Percentiles rank a stretch among this genome's conserved stretches.
These are phyloP conservation scores for Daldinia vernicosa DNA, from an alignment of 495 filamentous ascomycete genomes.

Conservation along the genomic window DNA sequence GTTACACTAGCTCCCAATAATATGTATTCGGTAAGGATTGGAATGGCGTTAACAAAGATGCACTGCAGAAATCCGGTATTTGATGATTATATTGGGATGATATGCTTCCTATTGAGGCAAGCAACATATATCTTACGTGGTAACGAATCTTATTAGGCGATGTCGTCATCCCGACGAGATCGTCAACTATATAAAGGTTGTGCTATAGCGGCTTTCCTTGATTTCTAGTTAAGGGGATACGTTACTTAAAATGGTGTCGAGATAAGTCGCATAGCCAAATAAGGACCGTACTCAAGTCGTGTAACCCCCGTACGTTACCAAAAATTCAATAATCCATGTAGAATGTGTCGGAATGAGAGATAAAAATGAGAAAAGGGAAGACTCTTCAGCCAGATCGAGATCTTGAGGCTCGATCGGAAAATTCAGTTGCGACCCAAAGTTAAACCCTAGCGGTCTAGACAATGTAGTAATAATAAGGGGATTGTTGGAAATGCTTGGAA, in stretches of 20 bases:
- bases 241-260: not conserved
- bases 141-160: not conserved
- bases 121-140: not conserved
- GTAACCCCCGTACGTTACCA: not conserved
- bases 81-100: not conserved
- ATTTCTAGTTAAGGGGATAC: conserved; percentile 19
- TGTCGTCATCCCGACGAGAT: conserved; percentile 36
- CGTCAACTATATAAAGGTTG: conserved; percentile 21
- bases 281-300: conserved; percentile 12
- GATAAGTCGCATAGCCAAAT: conserved; percentile 1
- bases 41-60: not conserved
- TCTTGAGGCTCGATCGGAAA: conserved; percentile 40
- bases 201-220: conserved; percentile 33
- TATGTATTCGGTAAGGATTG: not conserved
- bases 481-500: conserved; percentile 19
- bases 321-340: conserved; percentile 4
- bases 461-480: conserved; percentile 13
- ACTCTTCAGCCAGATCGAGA: conserved; percentile 32
- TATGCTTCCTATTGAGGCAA: conserved; percentile 5
- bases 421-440: conserved; percentile 11
- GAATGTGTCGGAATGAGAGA: conserved; percentile 3
- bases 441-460: not conserved
- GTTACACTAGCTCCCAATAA: too few relatives aligned
- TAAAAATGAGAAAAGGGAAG: conserved; percentile 3
- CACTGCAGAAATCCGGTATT: not conserved